Conservation (phyloP, 495 filamentous ascomycete species). For the Penicillium malachiteum region DNA sequence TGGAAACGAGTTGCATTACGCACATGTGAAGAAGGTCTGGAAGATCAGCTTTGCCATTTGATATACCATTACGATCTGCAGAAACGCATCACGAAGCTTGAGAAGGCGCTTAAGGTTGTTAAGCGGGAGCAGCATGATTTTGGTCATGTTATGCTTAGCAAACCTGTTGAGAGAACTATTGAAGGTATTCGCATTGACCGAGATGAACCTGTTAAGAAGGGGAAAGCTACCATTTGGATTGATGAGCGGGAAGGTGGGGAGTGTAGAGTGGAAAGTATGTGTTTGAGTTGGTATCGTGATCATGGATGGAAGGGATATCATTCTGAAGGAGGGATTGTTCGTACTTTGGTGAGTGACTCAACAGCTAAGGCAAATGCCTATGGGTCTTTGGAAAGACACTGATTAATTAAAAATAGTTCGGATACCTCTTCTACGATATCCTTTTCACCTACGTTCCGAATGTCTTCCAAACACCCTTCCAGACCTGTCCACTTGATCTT, state of each 20-base stretch:
- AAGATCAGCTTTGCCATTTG: constrained; percentile 83
- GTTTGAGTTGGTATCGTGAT: constrained; percentile 76
- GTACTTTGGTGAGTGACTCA: constrained; percentile 61
- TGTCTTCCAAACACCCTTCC: constrained; percentile 93
- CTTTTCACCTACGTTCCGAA: constrained; percentile 93
- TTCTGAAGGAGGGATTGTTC: constrained; percentile 82
- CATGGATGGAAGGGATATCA: constrained; percentile 95
- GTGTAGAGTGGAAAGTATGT: constrained; percentile 90
- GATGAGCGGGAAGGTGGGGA: constrained; percentile 70
- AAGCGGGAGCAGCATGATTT: constrained; percentile 92
- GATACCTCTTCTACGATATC: constrained; percentile 89
- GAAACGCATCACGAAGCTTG: constrained; percentile 86
- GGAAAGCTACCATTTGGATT: constrained; percentile 83
- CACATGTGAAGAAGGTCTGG: constrained; percentile 86
- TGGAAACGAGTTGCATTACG: constrained; percentile 76
- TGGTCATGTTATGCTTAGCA: constrained; percentile 71
- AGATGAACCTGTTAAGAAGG: constrained; percentile 33
- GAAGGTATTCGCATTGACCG: constrained; percentile 73
- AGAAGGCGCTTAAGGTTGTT: constrained; percentile 78
- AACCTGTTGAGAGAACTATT: constrained; percentile 71
- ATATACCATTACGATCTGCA: constrained; percentile 94
- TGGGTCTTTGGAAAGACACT: not conserved
- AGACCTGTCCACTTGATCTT: constrained; percentile 90
- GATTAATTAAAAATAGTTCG: constrained; percentile 51
- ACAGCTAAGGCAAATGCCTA: not conserved